Evolutionary conservation across 1,139 yeast species (phyloP).

Genomic region (Wickerhamomyces sp.): DNA sequence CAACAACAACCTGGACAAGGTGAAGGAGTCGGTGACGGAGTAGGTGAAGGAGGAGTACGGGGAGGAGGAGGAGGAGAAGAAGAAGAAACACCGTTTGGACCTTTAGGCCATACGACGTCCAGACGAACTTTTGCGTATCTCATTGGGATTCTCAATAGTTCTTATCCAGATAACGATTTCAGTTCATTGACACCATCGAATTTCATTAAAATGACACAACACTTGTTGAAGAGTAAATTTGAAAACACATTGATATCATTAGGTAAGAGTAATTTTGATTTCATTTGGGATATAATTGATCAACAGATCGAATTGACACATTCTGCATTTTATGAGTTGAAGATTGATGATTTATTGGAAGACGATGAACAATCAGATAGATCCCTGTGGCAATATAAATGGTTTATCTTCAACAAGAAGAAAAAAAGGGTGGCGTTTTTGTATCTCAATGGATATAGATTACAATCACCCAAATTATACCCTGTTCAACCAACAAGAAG

Average conservation of each 20-base stretch:
- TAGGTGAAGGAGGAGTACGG: no score
- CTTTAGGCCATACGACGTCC: constrained; percentile 75
- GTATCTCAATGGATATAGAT: constrained; percentile 44
- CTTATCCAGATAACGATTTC: constrained; percentile 95
- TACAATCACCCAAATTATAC: constrained; percentile 25
- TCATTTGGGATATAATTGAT: constrained; percentile 89
- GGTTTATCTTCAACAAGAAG: constrained; percentile 89
- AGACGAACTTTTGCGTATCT: constrained; percentile 87
- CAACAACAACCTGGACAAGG: no score
- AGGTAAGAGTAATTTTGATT: constrained; percentile 58
- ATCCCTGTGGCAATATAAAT: constrained; percentile 82
- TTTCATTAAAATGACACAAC: constrained; percentile 52
- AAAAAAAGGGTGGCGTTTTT: constrained; percentile 87
- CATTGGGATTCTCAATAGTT: constrained; percentile 83
- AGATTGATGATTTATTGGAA: constrained; percentile 14
- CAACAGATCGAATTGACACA: constrained; percentile 76
- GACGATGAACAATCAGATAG: constrained; percentile 69
- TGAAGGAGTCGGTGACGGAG: no score
- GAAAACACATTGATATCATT: constrained; percentile 76
- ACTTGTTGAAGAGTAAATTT: constrained; percentile 62
- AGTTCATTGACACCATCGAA: constrained; percentile 82
- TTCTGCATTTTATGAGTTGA: constrained; percentile 67
- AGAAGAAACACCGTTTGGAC: constrained; percentile 91
- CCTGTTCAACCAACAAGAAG: constrained; percentile 23
- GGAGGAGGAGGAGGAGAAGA: no score